These are phyloP conservation scores for Oryza coarctata DNA, from an alignment of 176 grass and related monocot species.

Conservation along the genomic window DNA sequence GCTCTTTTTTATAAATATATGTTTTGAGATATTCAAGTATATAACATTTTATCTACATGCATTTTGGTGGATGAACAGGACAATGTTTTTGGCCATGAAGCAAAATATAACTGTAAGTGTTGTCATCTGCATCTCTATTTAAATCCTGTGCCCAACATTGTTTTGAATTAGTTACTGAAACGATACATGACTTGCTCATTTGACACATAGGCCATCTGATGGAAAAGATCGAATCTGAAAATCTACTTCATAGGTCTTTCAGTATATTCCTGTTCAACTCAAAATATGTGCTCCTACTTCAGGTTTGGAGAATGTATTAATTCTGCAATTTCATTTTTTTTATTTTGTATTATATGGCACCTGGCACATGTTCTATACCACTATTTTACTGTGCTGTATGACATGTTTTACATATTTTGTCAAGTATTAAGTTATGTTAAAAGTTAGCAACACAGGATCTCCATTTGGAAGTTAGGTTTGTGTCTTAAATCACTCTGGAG, in stretches of 20 bases:
- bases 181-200: constrained; percentile 12
- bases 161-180: neutral
- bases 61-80: constrained; percentile 96
- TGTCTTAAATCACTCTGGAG: neutral
- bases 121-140: neutral
- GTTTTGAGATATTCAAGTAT: neutral
- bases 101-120: constrained; percentile 89
- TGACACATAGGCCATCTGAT: constrained; percentile 79
- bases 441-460: constrained; percentile 6
- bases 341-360: neutral
- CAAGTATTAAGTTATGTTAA: neutral
- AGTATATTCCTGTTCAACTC: constrained; percentile 99
- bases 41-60: constrained; percentile 54
- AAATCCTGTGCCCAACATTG: neutral
- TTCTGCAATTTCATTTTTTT: neutral
- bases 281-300: constrained; percentile 88
- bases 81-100: constrained; percentile 90
- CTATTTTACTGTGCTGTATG: neutral
- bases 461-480: constrained; percentile 3
- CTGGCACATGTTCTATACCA: constrained; percentile 12
- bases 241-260: constrained; percentile 94
- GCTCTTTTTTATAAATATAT: neutral
- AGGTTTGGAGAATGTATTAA: constrained; percentile 46
- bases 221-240: constrained; percentile 88
- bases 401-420: constrained; percentile 2